These are phyloP conservation scores for Aspergillus unguis DNA, from an alignment of 2,329 filamentous ascomycete species.

Conservation along the genomic window DNA sequence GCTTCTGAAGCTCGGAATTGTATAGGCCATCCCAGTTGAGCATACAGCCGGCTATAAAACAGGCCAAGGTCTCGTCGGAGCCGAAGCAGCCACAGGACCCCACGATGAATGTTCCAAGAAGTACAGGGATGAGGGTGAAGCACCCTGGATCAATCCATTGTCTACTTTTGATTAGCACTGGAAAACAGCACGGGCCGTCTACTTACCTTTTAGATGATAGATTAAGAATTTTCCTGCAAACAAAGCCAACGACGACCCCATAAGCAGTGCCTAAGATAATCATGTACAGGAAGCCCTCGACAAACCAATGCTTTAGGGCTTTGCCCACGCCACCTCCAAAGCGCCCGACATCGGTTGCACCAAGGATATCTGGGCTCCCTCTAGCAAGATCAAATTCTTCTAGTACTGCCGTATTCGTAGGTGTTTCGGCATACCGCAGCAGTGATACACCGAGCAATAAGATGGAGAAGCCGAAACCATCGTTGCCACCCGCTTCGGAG, in stretches of 20 bases:
- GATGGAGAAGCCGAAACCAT: slow-evolving; percentile 62
- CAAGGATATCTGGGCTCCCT: slow-evolving; percentile 27
- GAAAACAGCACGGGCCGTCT: too few species aligned
- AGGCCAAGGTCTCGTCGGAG: slow-evolving; percentile 59
- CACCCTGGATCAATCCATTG: slow-evolving; percentile 57
- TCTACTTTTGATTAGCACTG: slow-evolving; percentile 22
- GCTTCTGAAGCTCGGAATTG: slow-evolving; percentile 52
- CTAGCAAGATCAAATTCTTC: slow-evolving; percentile 18
- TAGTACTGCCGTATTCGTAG: slow-evolving; percentile 19
- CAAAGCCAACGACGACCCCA: slow-evolving; percentile 51
- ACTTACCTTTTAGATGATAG: slow-evolving; percentile 32
- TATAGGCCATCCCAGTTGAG: slow-evolving; percentile 64
- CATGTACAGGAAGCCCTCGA: slow-evolving; percentile 61
- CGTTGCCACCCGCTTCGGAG: slow-evolving; percentile 60
- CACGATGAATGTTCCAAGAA: slow-evolving; percentile 55
- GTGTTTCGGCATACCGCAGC: slow-evolving; percentile 51
- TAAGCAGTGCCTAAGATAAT: slow-evolving; percentile 54
- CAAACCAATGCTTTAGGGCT: slow-evolving; percentile 56
- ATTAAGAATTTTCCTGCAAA: slow-evolving; percentile 48
- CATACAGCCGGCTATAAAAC: slow-evolving; percentile 57
- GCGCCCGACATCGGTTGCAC: slow-evolving; percentile 47
- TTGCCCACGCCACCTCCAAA: slow-evolving; percentile 52
- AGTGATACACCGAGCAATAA: slow-evolving; percentile 58
- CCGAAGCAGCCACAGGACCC: slow-evolving; percentile 58
- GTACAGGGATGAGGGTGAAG: slow-evolving; percentile 53